Conservation (phyloP, 179 eudicot genomes). For the Sideroxylon spinosum region DNA sequence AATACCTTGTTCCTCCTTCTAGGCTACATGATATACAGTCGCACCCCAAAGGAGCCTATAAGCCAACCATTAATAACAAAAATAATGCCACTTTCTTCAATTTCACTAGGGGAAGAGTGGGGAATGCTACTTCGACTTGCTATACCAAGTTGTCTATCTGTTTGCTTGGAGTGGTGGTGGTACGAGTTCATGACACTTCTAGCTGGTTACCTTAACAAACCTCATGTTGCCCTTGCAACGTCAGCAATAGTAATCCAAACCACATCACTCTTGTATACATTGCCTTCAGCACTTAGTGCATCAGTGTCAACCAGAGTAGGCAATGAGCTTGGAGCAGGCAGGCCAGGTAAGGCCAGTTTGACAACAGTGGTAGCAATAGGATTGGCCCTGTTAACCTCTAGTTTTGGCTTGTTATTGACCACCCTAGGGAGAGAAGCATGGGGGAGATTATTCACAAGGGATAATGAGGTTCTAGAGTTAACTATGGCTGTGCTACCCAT, state of each 20-base stretch:
- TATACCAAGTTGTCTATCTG: conserved; percentile 67
- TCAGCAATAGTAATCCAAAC: conserved; percentile 88
- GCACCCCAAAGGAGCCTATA: conserved; percentile 26
- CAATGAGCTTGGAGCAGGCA: conserved; percentile 79
- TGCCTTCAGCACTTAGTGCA: conserved; percentile 77
- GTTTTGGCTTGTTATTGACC: conserved; percentile 58
- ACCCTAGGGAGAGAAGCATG: conserved; percentile 64
- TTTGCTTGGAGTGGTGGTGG: conserved; percentile 97
- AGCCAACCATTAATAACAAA: conserved; percentile 34
- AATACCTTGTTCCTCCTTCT: conserved; percentile 49
- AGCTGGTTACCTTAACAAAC: conserved; percentile 71
- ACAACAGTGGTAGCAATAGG: conserved; percentile 54
- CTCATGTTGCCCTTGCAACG: conserved; percentile 68
- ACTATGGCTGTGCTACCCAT: conserved; percentile 64
- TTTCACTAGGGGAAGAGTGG: conserved; percentile 52
- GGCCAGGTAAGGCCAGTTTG: conserved; percentile 60
- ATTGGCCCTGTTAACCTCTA: conserved; percentile 47
- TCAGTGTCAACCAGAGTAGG: conserved; percentile 81
- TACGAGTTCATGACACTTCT: conserved; percentile 83
- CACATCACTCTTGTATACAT: conserved; percentile 76
- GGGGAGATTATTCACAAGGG: conserved; percentile 67
- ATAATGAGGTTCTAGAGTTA: conserved; percentile 59
- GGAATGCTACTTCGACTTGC: conserved; percentile 59
- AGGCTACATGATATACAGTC: conserved; percentile 39
- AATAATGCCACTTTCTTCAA: conserved; percentile 19